phyloP scores from a whole-genome alignment of 768 basidiomycete species.

The Coprinellus micaceus region DNA sequence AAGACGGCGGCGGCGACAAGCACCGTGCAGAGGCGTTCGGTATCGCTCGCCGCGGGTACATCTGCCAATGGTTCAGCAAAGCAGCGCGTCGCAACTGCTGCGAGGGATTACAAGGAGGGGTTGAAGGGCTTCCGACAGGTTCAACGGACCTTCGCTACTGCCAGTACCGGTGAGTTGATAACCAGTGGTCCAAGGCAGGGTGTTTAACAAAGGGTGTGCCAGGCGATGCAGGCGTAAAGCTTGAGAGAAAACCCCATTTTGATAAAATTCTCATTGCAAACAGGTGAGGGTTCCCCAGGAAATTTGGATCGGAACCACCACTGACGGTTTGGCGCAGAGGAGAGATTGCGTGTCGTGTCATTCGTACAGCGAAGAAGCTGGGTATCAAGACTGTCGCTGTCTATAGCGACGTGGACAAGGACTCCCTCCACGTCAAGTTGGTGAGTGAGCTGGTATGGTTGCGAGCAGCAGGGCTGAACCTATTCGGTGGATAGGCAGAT shows the following conservation, averaged over 20 bases:
- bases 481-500: conserved; percentile 49
- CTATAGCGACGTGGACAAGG: conserved; percentile 81
- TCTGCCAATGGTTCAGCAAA: not conserved
- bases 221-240: conserved; percentile 1
- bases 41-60: not conserved
- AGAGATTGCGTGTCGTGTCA: conserved; percentile 94
- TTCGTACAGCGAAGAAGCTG: conserved; percentile 81
- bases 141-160: too few species aligned
- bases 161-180: too few species aligned
- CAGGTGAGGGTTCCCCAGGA: conserved; percentile 44
- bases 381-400: conserved; percentile 92
- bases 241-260: conserved; percentile 50
- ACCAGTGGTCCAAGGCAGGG: too few species aligned
- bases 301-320: too few species aligned
- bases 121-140: too few species aligned
- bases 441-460: conserved; percentile 45
- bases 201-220: too few species aligned
- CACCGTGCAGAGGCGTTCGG: not conserved
- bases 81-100: too few species aligned
- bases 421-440: conserved; percentile 79
- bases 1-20: not conserved
- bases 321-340: conserved; percentile 48
- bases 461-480: too few species aligned
- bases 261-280: conserved; percentile 93
- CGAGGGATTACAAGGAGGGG: too few species aligned